These are phyloP conservation scores for Orbilia quercus DNA, from an alignment of 2,329 filamentous ascomycete genomes.

Conservation along the genomic window DNA sequence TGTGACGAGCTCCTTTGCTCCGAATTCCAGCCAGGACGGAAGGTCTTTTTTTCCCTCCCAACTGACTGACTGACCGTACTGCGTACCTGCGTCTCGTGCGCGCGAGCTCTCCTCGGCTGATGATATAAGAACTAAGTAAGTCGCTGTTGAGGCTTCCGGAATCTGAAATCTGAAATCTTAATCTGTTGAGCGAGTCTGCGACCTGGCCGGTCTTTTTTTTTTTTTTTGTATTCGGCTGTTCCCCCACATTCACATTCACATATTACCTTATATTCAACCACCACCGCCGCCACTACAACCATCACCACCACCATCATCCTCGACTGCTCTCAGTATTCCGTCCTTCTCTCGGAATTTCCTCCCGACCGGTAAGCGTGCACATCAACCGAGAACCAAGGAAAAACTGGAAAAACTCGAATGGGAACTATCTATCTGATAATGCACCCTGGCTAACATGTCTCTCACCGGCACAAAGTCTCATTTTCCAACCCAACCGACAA, in stretches of 20 bases:
- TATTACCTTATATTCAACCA: not conserved
- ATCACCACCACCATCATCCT: too few species aligned
- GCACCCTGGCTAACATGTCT: not conserved
- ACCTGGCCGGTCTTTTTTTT: not conserved
- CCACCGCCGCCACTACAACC: not conserved
- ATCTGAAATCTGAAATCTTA: not conserved
- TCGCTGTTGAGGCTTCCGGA: not conserved
- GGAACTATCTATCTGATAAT: not conserved
- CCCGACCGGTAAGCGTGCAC: constrained; percentile 9
- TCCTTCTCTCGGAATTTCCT: not conserved
- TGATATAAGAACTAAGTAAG: too few species aligned
- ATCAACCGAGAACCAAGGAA: too few species aligned
- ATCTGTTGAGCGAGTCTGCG: constrained; percentile 18
- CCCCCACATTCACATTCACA: not conserved
- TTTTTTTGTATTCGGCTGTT: not conserved
- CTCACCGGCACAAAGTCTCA: constrained; percentile 57
- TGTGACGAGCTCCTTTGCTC: constrained; percentile 53
- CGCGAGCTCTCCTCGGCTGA: too few species aligned
- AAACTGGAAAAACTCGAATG: too few species aligned
- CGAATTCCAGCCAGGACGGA: constrained; percentile 42
- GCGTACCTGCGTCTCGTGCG: too few species aligned
- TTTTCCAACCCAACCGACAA: constrained; percentile 59
- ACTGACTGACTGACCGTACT: not conserved
- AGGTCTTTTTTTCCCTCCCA: constrained; percentile 11
- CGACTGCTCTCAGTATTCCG: not conserved